Base-by-base conservation (phyloP, 805 yeast genomes). In the Kodamaea nitidulidarum region DNA sequence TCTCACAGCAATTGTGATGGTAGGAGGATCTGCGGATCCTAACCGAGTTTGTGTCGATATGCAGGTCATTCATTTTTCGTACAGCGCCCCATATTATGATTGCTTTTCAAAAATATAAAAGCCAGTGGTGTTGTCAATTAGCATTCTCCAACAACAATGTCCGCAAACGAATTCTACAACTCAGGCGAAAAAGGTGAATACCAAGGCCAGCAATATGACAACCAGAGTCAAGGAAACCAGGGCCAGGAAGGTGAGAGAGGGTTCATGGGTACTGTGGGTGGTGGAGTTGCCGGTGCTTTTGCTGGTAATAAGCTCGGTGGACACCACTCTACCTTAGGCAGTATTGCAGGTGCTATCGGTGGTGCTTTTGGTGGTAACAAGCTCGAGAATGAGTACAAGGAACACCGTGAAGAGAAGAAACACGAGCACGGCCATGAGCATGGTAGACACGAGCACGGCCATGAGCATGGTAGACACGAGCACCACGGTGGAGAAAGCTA, bases 341-440 rank as follows among this genome's bases (percentile, higher is more conserved):
- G 52, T 18, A 48, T 58, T 36, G 58, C 49, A 11, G 63, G 63
- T 39, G 63, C 60, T 34, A 38, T 57, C 36, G 48, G 53, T 9
- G 63, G 63, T 25, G 61, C 63, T 16, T 38, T 57, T 34, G 56
- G 53, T 26, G 63, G 60, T 38, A 54, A 55, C 48, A 55, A 57
- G 51, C 32, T 56, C 28, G 60, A 56, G 24, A 47, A 58, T 49
- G 43, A 27, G 16, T 36, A 42, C 39, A 55, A 54, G 40, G 44
- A 46, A 11, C 47, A 43, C 30, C 35, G 44, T 32, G 39, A 44
- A n/a, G 35, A 46, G 15, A 30, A 43, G 31, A 35, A 37, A 15
- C 44, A 43, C 18, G 32, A 37, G 17, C 44, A 43, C 18, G 32
- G 32, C 15, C 43, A 39, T 15, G 32, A 39, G 1, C 41, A 41